Evolutionary conservation across 2,329 filamentous ascomycete genomes (phyloP).

Genomic region (Colletotrichum sp.): DNA sequence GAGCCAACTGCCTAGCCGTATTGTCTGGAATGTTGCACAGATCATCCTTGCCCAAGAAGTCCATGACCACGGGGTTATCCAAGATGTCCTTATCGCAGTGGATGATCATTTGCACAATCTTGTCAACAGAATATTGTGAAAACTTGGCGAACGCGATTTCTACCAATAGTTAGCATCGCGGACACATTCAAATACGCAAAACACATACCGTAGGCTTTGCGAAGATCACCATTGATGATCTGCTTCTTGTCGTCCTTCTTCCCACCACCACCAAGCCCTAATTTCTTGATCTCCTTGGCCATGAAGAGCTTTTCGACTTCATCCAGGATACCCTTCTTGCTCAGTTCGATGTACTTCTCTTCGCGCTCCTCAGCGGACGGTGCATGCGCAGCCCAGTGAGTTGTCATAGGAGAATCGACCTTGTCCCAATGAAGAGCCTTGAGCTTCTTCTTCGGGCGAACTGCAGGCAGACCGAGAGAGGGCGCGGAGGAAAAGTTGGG

Average conservation of each 20-base stretch:
- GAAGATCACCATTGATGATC: slow-evolving; percentile 88
- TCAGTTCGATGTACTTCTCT: slow-evolving; percentile 93
- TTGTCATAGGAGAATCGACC: slow-evolving; percentile 89
- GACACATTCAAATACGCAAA: neutral
- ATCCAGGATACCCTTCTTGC: slow-evolving; percentile 92
- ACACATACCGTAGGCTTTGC: slow-evolving; percentile 78
- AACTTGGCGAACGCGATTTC: slow-evolving; percentile 95
- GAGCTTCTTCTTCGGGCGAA: slow-evolving; percentile 97
- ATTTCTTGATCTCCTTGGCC: slow-evolving; percentile 92
- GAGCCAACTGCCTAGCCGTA: slow-evolving; percentile 86
- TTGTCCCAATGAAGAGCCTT: slow-evolving; percentile 99
- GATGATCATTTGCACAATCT: slow-evolving; percentile 90
- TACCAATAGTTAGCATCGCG: slow-evolving; percentile 29
- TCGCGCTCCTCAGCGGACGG: slow-evolving; percentile 89
- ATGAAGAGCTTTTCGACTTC: slow-evolving; percentile 98
- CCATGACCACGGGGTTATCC: slow-evolving; percentile 92
- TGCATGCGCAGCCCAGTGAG: slow-evolving; percentile 88
- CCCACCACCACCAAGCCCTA: slow-evolving; percentile 68
- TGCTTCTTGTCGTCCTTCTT: slow-evolving; percentile 97
- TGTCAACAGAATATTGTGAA: slow-evolving; percentile 82
- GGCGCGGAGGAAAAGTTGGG: slow-evolving; percentile 56
- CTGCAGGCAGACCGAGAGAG: slow-evolving; percentile 75
- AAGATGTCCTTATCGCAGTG: slow-evolving; percentile 91
- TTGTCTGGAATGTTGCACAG: slow-evolving; percentile 93
- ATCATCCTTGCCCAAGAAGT: slow-evolving; percentile 92